Percentiles rank a stretch among this genome's conserved stretches.
phyloP scores from a whole-genome alignment of 1,284 basidiomycete genomes.

The Trametes sp. region DNA sequence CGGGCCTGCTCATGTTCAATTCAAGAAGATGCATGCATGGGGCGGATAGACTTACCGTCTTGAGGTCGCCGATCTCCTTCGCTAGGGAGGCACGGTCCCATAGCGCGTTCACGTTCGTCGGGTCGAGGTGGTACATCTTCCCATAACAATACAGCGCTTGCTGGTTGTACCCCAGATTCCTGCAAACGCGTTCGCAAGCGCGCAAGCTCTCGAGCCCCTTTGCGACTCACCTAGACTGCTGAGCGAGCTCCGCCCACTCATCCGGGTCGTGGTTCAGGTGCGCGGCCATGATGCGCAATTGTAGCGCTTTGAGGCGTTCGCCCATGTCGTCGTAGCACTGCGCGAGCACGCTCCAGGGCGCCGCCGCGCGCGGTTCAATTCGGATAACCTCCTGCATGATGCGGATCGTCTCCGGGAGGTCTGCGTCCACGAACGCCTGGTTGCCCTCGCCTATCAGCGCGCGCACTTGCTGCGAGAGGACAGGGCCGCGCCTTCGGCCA shows the following conservation, averaged over 20 bases:
- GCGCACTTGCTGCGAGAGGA: constrained; percentile 84
- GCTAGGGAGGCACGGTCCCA: constrained; percentile 92
- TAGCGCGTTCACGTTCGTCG: constrained; percentile 83
- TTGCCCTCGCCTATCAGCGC: constrained; percentile 88
- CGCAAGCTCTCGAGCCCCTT: background rate
- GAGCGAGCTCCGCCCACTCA: constrained; percentile 87
- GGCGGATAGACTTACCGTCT: constrained; percentile 55
- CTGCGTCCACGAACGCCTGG: constrained; percentile 81
- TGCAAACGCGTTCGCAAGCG: constrained; percentile 37
- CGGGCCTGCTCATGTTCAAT: constrained; percentile 63
- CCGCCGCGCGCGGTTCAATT: constrained; percentile 86
- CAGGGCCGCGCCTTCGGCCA: constrained; percentile 55
- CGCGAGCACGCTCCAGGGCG: constrained; percentile 89
- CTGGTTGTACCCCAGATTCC: constrained; percentile 75
- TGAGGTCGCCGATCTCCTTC: constrained; percentile 75
- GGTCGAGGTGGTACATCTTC: constrained; percentile 84
- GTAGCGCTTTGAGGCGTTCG: constrained; percentile 77
- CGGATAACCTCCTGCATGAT: constrained; percentile 93
- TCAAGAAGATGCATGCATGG: background rate
- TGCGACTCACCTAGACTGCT: constrained; percentile 70
- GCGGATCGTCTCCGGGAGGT: constrained; percentile 75
- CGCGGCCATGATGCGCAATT: constrained; percentile 89
- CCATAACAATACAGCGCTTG: constrained; percentile 94
- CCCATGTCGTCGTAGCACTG: constrained; percentile 78
- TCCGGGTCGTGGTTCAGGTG: constrained; percentile 87